Evolutionary conservation across 2,329 filamentous ascomycete species (phyloP).

Genomic region (Chaetomiaceae sp.): DNA sequence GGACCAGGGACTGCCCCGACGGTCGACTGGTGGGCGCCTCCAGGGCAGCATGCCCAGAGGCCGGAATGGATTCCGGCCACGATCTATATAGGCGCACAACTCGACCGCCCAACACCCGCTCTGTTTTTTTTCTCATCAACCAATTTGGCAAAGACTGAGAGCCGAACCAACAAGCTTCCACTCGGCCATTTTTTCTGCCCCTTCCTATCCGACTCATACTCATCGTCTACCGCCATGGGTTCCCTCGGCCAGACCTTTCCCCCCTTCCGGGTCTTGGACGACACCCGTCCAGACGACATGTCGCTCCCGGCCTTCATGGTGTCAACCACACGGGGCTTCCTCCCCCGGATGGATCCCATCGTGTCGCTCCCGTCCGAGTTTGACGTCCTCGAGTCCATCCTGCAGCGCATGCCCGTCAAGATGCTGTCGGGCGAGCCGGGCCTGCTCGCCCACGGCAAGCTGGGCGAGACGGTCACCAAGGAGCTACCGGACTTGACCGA

Average conservation of each 20-base stretch:
- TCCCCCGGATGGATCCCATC: slow-evolving; percentile 63
- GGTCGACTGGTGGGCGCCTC: neutral
- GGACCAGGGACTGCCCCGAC: neutral
- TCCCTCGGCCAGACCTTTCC: slow-evolving; percentile 33
- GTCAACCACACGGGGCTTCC: slow-evolving; percentile 68
- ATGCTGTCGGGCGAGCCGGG: slow-evolving; percentile 70
- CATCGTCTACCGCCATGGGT: slow-evolving; percentile 36
- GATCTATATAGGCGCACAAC: slow-evolving; percentile 42
- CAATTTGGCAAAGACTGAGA: no score
- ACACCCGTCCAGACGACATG: slow-evolving; percentile 58
- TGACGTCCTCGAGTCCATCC: slow-evolving; percentile 63
- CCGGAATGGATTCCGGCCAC: slow-evolving; percentile 47
- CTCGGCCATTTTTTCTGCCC: no score
- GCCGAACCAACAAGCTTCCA: no score
- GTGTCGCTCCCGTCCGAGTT: slow-evolving; percentile 68
- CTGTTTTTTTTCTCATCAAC: neutral
- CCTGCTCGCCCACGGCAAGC: slow-evolving; percentile 66
- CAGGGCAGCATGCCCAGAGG: slow-evolving; percentile 1
- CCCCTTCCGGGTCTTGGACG: slow-evolving; percentile 58
- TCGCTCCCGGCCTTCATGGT: slow-evolving; percentile 74
- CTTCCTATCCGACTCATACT: no score
- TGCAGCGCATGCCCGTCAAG: slow-evolving; percentile 74
- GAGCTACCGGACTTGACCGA: slow-evolving; percentile 73
- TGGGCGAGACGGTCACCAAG: slow-evolving; percentile 70
- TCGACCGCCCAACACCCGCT: slow-evolving; percentile 19